phyloP scores from a whole-genome alignment of 495 filamentous ascomycete genomes.

The Penicillium arizonense region DNA sequence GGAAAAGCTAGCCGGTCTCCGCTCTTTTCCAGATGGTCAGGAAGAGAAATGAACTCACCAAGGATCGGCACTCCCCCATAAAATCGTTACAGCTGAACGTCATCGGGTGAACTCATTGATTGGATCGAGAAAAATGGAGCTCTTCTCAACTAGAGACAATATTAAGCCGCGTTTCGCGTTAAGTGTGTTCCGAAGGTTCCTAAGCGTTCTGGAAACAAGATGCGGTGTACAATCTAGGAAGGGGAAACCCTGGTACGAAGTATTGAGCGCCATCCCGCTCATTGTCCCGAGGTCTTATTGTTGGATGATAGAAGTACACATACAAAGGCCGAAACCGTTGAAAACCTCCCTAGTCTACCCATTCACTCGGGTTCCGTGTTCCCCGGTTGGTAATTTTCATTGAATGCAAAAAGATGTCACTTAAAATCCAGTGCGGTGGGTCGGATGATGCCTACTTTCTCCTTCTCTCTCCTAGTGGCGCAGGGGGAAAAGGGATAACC shows the following conservation, averaged over 20 bases:
- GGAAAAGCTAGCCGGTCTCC: slow-evolving; percentile 10
- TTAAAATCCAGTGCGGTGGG: not conserved
- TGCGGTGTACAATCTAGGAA: slow-evolving; percentile 3
- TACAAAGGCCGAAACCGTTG: not conserved
- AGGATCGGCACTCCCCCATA: not conserved
- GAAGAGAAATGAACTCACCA: not conserved
- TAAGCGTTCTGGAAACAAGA: not conserved
- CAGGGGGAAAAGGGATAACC: not conserved
- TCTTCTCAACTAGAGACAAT: not conserved
- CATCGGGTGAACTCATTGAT: not conserved
- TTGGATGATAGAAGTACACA: not conserved
- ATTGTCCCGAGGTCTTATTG: not conserved
- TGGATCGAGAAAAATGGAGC: not conserved
- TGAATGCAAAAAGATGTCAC: not conserved
- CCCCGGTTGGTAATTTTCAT: not conserved
- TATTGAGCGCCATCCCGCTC: not conserved
- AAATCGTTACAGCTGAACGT: not conserved
- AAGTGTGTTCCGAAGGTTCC: not conserved
- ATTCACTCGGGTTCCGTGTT: not conserved
- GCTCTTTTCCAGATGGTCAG: slow-evolving; percentile 1
- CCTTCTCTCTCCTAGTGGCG: not conserved
- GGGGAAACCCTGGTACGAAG: not conserved
- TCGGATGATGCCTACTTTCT: not conserved
- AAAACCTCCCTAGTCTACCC: not conserved
- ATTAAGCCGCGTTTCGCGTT: not conserved